Conservation (phyloP, 164 flowering plant genomes). For the Sextonia rubra region DNA sequence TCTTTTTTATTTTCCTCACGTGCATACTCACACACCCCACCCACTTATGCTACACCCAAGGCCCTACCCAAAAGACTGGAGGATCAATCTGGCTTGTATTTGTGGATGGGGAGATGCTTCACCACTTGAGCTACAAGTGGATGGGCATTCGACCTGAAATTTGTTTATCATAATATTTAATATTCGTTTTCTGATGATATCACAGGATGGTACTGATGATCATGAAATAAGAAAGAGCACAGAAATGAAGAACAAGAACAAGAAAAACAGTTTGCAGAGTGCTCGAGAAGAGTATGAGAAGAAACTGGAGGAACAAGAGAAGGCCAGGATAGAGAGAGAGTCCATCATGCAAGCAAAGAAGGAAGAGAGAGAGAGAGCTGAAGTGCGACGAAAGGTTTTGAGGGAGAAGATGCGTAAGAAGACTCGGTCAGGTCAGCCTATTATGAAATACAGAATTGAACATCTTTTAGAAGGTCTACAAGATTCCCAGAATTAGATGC, state of each 20-base stretch:
- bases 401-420: constrained; percentile 70
- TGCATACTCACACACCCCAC: not conserved
- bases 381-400: constrained; percentile 47
- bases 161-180: not conserved
- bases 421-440: constrained; percentile 79
- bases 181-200: not conserved
- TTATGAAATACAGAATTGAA: constrained; percentile 90
- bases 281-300: constrained; percentile 51
- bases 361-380: constrained; percentile 52
- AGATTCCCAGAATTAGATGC: constrained; percentile 24
- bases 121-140: not conserved
- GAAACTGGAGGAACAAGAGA: constrained; percentile 60
- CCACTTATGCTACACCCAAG: no score
- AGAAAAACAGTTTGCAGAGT: constrained; percentile 35
- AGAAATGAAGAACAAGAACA: constrained; percentile 22
- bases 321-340: constrained; percentile 66
- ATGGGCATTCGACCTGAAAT: not conserved
- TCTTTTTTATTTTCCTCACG: not conserved
- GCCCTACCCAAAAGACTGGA: no score
- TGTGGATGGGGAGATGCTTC: not conserved
- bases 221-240: constrained; percentile 13
- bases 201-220: constrained; percentile 27
- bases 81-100: no score
- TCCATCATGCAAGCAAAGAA: constrained; percentile 51
- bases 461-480: constrained; percentile 60